These are phyloP conservation scores for Pythium utonaiense DNA, from an alignment of 352 stramenopile species.

Conservation along the genomic window DNA sequence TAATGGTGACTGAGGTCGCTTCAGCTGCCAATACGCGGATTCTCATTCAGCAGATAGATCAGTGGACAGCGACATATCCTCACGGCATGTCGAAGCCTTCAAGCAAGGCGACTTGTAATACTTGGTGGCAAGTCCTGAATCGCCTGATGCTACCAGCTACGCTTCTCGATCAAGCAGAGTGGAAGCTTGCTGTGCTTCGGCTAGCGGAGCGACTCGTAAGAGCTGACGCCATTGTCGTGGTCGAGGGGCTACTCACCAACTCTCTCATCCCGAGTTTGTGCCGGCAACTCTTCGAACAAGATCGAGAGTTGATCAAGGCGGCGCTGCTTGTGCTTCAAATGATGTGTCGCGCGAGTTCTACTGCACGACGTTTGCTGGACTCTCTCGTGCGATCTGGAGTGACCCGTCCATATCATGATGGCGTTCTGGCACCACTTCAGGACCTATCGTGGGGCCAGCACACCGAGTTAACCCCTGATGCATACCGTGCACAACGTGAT, in stretches of 20 bases:
- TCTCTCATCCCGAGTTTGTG: not conserved
- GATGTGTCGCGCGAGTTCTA: not conserved
- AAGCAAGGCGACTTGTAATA: not conserved
- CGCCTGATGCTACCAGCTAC: not conserved
- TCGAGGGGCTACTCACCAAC: not conserved
- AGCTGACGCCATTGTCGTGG: not conserved
- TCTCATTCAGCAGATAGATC: not conserved
- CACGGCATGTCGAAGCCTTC: not conserved
- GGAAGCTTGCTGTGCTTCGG: not conserved
- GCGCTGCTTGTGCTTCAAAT: conserved; percentile 3
- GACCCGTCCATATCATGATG: not conserved
- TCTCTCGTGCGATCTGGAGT: not conserved
- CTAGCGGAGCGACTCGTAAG: not conserved
- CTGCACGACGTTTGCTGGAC: not conserved
- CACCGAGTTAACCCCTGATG: not conserved
- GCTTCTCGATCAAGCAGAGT: not conserved
- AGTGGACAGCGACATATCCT: not conserved
- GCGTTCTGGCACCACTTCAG: not conserved
- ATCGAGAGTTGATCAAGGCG: not conserved
- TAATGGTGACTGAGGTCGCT: not conserved
- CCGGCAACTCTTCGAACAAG: not conserved
- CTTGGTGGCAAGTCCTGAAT: not conserved
- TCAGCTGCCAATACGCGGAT: not conserved
- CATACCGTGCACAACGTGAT: not conserved
- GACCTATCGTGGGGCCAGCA: not conserved